A percentile compares a stretch with the other conserved stretches of the same genome.
These are phyloP conservation scores for Monosporozyma servazzii DNA, from an alignment of 805 yeast genomes.

Conservation along the genomic window DNA sequence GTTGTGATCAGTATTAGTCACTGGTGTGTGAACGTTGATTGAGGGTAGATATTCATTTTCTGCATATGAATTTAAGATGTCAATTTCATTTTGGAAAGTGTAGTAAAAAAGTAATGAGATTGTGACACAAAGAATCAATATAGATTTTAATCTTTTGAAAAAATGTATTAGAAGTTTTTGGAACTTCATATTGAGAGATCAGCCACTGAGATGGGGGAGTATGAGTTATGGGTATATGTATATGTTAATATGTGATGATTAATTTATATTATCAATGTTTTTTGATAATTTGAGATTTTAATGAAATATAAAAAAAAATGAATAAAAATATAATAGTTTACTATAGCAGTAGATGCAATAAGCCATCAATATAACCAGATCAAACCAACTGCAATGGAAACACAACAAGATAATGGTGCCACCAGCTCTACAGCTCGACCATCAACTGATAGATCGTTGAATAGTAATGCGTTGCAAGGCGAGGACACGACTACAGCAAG, in stretches of 20 bases:
- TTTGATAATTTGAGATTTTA: no score
- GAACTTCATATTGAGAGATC: neutral
- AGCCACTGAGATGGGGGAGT: no score
- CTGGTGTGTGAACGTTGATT: constrained; percentile 8
- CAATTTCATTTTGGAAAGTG: constrained; percentile 30
- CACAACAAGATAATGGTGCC: neutral
- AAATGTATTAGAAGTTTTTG: constrained; percentile 3
- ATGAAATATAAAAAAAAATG: no score
- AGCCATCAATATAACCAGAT: no score
- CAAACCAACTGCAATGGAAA: neutral
- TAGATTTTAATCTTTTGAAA: constrained; percentile 20
- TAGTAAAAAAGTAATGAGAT: constrained; percentile 28
- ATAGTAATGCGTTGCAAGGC: no score
- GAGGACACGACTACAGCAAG: no score
- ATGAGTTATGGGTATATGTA: no score
- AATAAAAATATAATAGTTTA: no score
- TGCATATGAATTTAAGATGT: constrained; percentile 29
- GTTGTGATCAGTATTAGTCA: neutral
- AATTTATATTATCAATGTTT: no score
- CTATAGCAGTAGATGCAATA: no score
- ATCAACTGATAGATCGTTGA: neutral
- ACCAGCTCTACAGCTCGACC: neutral
- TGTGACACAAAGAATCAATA: constrained; percentile 22
- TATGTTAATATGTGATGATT: no score
- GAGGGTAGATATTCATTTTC: constrained; percentile 29